Evolutionary conservation across 2,329 filamentous ascomycete species (phyloP).

Genomic region (Paraconiothyrium brasiliense): DNA sequence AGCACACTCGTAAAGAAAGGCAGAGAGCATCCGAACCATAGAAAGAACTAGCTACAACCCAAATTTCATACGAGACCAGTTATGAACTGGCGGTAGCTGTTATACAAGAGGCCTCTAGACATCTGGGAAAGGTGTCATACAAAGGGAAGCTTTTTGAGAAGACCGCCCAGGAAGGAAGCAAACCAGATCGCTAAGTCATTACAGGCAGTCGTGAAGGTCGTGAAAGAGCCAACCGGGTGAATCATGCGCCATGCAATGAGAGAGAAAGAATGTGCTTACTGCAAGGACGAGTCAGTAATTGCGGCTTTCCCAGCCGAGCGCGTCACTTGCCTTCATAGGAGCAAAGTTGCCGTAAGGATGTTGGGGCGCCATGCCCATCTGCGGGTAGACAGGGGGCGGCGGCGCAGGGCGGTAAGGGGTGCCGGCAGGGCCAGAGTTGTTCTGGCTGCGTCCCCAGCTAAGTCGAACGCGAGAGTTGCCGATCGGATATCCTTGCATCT

Average conservation of each 20-base stretch:
- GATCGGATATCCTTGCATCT: constrained; percentile 99
- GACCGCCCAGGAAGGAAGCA: constrained; percentile 48
- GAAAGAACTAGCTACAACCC: constrained; percentile 46
- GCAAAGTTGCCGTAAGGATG: constrained; percentile 72
- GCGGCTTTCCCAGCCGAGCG: neutral
- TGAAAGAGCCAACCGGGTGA: constrained; percentile 47
- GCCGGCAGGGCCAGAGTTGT: constrained; percentile 96
- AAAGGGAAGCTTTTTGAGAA: constrained; percentile 49
- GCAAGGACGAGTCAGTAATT: constrained; percentile 26
- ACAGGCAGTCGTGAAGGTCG: constrained; percentile 48
- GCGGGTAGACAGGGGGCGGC: constrained; percentile 76
- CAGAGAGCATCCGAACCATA: constrained; percentile 45
- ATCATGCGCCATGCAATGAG: constrained; percentile 48
- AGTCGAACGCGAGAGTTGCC: constrained; percentile 97
- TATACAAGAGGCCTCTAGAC: constrained; percentile 50
- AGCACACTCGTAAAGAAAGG: constrained; percentile 47
- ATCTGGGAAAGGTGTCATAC: constrained; percentile 44
- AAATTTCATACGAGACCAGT: constrained; percentile 42
- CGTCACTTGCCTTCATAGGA: constrained; percentile 68
- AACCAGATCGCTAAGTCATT: constrained; percentile 51
- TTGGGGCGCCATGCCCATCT: constrained; percentile 72
- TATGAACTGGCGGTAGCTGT: constrained; percentile 46
- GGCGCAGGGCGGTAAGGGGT: constrained; percentile 97
- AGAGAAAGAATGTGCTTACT: constrained; percentile 53
- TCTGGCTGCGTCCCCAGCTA: constrained; percentile 97